Conservation (phyloP, 441 rosid species). For the Adansonia rubrostipa region DNA sequence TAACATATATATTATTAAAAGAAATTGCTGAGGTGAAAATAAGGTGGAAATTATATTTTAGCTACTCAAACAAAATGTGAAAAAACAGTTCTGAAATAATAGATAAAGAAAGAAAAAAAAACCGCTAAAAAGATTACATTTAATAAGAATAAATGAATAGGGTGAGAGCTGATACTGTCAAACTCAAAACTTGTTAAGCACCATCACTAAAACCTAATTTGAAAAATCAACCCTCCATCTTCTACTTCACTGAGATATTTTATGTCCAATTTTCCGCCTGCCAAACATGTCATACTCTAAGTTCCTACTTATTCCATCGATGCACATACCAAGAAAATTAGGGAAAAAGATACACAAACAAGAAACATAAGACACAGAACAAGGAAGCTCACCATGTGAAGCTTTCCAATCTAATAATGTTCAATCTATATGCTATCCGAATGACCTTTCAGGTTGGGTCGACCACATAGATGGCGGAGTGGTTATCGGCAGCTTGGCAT, state of each 20-base stretch:
- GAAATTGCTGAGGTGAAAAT: too few relatives aligned
- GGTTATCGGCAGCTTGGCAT: neutral
- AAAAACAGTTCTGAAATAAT: neutral
- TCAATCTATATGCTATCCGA: neutral
- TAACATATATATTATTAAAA: too few relatives aligned
- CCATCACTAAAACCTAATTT: neutral
- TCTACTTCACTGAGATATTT: neutral
- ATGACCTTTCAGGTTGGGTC: neutral
- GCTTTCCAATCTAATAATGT: neutral
- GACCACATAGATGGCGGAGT: neutral
- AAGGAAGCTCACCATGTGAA: neutral
- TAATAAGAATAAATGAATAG: conserved; percentile 1
- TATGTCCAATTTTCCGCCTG: neutral
- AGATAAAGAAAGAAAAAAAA: neutral
- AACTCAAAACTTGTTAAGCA: neutral
- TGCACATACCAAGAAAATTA: neutral
- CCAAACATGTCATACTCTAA: neutral
- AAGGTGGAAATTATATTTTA: neutral
- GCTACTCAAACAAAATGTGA: neutral
- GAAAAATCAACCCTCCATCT: neutral
- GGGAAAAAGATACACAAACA: neutral
- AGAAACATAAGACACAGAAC: neutral
- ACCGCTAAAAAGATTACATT: neutral
- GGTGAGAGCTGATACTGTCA: neutral
- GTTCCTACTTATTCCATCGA: neutral